Evolutionary conservation across 805 yeast genomes (phyloP).

Genomic region (Ogataea wickerhamii): DNA sequence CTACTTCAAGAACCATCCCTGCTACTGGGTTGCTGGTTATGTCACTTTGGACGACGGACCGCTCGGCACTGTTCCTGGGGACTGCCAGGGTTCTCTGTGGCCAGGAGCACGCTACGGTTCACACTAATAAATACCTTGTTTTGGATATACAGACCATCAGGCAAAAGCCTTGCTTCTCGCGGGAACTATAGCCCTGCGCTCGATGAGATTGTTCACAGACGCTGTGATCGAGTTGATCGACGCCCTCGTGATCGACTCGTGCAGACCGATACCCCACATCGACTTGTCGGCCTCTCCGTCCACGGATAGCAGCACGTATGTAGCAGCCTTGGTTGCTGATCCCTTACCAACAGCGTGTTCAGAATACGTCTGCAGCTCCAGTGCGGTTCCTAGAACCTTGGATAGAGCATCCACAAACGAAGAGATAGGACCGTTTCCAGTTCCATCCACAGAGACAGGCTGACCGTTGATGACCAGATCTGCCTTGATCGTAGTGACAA

Average conservation of each 20-base stretch:
- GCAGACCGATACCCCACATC: constrained; percentile 89
- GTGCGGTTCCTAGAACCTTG: constrained; percentile 44
- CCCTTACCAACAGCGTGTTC: constrained; percentile 76
- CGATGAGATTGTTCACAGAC: constrained; percentile 49
- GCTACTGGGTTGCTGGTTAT: constrained; percentile 62
- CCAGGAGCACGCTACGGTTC: no score
- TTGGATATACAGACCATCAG: background rate
- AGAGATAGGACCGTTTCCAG: constrained; percentile 79
- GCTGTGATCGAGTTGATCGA: constrained; percentile 68
- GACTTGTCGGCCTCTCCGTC: constrained; percentile 23
- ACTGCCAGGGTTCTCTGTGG: constrained; percentile 30
- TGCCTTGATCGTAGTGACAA: constrained; percentile 41
- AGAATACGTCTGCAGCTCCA: constrained; percentile 63
- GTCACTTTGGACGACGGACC: constrained; percentile 41
- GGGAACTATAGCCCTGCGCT: constrained; percentile 14
- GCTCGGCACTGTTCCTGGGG: constrained; percentile 45
- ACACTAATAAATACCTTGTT: no score
- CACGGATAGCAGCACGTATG: constrained; percentile 46
- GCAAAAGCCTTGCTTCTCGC: constrained; percentile 7
- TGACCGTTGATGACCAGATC: constrained; percentile 37
- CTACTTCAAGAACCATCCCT: constrained; percentile 41
- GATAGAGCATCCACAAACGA: constrained; percentile 65
- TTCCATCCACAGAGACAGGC: constrained; percentile 42
- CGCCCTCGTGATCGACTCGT: constrained; percentile 86
- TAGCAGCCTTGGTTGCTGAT: constrained; percentile 68